Percentiles rank a stretch among this genome's conserved stretches.
phyloP scores from a whole-genome alignment of 805 yeast species.

The Debaryomyces maramus region DNA sequence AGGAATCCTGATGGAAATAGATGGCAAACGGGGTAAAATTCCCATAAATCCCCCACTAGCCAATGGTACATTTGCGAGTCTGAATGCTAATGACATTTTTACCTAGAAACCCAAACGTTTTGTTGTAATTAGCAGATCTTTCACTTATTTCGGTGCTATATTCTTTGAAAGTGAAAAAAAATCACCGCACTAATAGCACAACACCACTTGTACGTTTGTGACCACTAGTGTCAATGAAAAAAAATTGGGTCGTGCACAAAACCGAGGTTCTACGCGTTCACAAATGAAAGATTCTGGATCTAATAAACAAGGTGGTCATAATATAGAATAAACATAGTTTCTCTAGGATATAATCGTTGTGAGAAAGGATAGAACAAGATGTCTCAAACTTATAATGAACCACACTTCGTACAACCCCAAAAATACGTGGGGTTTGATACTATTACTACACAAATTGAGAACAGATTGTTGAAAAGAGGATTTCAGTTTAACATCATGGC shows the following conservation, averaged over 20 bases:
- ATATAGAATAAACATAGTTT: neutral
- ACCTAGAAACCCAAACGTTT: too few relatives aligned
- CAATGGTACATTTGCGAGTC: constrained; percentile 16
- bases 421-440: constrained; percentile 95
- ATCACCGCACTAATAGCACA: too few relatives aligned
- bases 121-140: too few relatives aligned
- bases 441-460: constrained; percentile 93
- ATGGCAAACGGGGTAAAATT: constrained; percentile 16
- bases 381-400: neutral
- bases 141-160: too few relatives aligned
- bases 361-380: neutral
- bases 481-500: constrained; percentile 93
- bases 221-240: neutral
- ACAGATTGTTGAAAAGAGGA: constrained; percentile 85
- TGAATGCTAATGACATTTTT: constrained; percentile 25
- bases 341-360: neutral
- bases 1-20: constrained; percentile 9
- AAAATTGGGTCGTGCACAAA: neutral
- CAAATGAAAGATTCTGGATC: constrained; percentile 1
- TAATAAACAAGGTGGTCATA: constrained; percentile 1
- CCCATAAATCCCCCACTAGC: constrained; percentile 9
- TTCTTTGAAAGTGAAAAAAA: too few relatives aligned
- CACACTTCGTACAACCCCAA: constrained; percentile 49
- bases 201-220: neutral
- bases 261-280: constrained; percentile 7